Evolutionary conservation across 2,329 filamentous ascomycete species (phyloP).

Genomic region (Stenocarpella maydis): DNA sequence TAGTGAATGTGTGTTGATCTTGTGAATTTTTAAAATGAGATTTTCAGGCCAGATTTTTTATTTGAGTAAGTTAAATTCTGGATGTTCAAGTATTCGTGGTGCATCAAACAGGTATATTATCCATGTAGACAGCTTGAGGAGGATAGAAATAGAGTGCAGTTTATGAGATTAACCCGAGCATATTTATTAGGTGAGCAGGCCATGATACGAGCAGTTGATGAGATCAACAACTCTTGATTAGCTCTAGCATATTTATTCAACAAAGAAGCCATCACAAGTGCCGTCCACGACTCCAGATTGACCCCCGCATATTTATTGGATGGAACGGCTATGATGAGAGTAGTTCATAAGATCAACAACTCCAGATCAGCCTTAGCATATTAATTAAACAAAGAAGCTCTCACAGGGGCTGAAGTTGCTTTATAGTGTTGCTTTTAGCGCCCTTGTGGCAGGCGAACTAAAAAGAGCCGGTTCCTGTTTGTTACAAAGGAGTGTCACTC

Average conservation of each 20-base stretch:
- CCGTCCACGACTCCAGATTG: no score
- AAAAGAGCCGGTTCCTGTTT: neutral
- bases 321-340: no score
- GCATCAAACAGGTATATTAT: neutral
- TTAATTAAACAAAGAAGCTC: neutral
- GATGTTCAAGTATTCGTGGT: no score
- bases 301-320: no score
- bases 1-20: neutral
- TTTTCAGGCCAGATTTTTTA: neutral
- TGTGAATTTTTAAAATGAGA: neutral
- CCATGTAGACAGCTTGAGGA: neutral
- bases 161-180: no score
- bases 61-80: rapidly evolving
- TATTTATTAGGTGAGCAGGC: no score
- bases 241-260: no score
- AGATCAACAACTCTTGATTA: no score
- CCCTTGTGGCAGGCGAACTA: neutral
- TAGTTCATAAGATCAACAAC: slow-evolving; percentile 4
- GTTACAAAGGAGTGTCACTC: neutral
- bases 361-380: neutral
- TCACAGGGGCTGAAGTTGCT: neutral
- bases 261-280: no score
- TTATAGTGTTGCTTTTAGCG: neutral
- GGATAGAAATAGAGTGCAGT: neutral
- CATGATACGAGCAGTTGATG: no score